A percentile compares a stretch with the other conserved stretches of the same genome.
These are phyloP conservation scores for Solanum ahanhuiri DNA, from an alignment of 257 asterid species.

Conservation along the genomic window DNA sequence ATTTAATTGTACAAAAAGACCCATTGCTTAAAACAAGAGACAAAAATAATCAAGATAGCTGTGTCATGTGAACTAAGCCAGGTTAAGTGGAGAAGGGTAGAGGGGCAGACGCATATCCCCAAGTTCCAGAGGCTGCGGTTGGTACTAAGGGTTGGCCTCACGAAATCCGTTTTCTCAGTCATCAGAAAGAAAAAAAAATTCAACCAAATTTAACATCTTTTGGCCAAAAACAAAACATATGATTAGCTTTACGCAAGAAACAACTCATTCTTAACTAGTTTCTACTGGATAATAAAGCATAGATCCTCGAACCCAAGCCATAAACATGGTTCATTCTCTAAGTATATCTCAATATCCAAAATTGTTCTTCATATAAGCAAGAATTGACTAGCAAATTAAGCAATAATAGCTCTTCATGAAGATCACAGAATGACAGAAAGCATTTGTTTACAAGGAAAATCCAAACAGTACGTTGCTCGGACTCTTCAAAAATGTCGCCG, in stretches of 20 bases:
- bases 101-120: background rate
- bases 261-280: background rate
- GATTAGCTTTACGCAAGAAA: background rate
- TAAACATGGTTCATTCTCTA: background rate
- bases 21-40: background rate
- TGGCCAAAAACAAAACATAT: background rate
- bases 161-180: background rate
- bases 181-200: background rate
- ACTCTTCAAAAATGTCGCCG: background rate
- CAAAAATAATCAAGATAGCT: background rate
- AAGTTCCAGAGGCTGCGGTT: background rate
- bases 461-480: background rate
- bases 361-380: background rate
- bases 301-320: background rate
- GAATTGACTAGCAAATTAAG: background rate
- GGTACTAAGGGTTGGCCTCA: background rate
- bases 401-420: background rate
- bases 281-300: background rate
- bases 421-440: background rate
- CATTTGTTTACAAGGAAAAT: background rate
- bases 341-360: background rate
- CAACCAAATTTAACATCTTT: background rate
- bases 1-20: background rate
- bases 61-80: background rate
- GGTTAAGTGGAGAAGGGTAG: background rate